These are phyloP conservation scores for Nakazawaea anatomiae DNA, from an alignment of 805 yeast species.

Conservation along the genomic window DNA sequence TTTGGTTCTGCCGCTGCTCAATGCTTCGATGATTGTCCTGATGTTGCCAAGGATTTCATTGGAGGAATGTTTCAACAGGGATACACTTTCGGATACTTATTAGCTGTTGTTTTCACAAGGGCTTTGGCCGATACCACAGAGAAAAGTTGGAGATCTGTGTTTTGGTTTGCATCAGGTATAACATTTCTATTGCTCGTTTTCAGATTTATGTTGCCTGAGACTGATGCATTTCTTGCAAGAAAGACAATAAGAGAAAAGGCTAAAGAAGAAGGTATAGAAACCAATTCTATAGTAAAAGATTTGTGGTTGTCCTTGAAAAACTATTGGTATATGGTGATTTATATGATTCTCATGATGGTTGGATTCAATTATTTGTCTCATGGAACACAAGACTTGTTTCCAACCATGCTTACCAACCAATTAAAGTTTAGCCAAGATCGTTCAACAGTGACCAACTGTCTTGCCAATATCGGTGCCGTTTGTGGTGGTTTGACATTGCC, in stretches of 20 bases:
- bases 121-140: constrained; percentile 50
- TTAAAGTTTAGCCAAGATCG: constrained; percentile 33
- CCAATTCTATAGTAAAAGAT: constrained; percentile 24
- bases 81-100: constrained; percentile 62
- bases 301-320: constrained; percentile 25
- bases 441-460: constrained; percentile 49
- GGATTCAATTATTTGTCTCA: constrained; percentile 61
- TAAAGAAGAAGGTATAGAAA: constrained; percentile 21
- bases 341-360: constrained; percentile 53
- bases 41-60: constrained; percentile 48
- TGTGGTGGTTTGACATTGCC: constrained; percentile 52
- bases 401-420: constrained; percentile 46
- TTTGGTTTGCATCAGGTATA: constrained; percentile 65
- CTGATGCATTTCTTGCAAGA: constrained; percentile 44
- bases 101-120: constrained; percentile 61
- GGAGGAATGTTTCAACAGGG: constrained; percentile 78
- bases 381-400: constrained; percentile 59
- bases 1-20: constrained; percentile 50
- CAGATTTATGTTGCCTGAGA: constrained; percentile 42
- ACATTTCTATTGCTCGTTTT: constrained; percentile 34
- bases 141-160: constrained; percentile 58
- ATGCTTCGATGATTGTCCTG: constrained; percentile 50
- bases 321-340: constrained; percentile 56
- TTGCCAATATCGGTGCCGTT: constrained; percentile 55
- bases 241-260: constrained; percentile 27